A percentile compares a stretch with the other conserved stretches of the same genome.
Evolutionary conservation across 1,139 yeast species (phyloP).

Genomic region (Debaryomyces fabryi): DNA sequence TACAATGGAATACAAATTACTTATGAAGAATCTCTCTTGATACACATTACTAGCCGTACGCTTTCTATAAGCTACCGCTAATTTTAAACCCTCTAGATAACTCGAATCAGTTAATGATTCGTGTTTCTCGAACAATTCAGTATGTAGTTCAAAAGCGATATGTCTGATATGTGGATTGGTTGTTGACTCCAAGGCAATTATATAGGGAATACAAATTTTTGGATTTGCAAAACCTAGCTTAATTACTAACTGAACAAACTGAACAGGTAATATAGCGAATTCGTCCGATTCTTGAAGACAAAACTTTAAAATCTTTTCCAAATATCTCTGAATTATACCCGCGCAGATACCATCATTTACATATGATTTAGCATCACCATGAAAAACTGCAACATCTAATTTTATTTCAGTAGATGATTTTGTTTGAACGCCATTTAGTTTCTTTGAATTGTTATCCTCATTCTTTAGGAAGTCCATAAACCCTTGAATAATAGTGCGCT

Average conservation of each 20-base stretch:
- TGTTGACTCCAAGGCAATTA: slow-evolving; percentile 71
- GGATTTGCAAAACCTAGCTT: slow-evolving; percentile 77
- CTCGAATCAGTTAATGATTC: slow-evolving; percentile 71
- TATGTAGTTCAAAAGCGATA: slow-evolving; percentile 56
- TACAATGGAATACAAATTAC: slow-evolving; percentile 45
- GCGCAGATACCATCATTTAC: slow-evolving; percentile 74
- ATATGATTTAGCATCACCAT: slow-evolving; percentile 49
- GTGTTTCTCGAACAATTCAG: slow-evolving; percentile 60
- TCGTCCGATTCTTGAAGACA: slow-evolving; percentile 49
- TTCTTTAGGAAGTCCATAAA: slow-evolving; percentile 55
- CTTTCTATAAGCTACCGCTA: slow-evolving; percentile 52
- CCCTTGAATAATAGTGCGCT: slow-evolving; percentile 55
- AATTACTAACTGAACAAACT: slow-evolving; percentile 57
- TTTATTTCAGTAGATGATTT: slow-evolving; percentile 30
- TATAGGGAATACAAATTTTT: slow-evolving; percentile 63
- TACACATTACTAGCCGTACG: slow-evolving; percentile 24
- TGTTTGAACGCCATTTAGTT: slow-evolving; percentile 36
- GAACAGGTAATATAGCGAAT: slow-evolving; percentile 51
- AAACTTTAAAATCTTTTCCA: slow-evolving; percentile 47
- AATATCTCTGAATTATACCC: slow-evolving; percentile 66
- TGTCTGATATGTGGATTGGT: slow-evolving; percentile 42
- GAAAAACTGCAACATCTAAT: slow-evolving; percentile 54
- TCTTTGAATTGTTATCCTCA: slow-evolving; percentile 52
- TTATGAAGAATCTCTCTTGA: slow-evolving; percentile 24
- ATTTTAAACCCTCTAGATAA: slow-evolving; percentile 63